Percentiles rank a stretch among this genome's conserved stretches.
Conservation (phyloP, 768 basidiomycete genomes). For the Suillus weaverae region DNA sequence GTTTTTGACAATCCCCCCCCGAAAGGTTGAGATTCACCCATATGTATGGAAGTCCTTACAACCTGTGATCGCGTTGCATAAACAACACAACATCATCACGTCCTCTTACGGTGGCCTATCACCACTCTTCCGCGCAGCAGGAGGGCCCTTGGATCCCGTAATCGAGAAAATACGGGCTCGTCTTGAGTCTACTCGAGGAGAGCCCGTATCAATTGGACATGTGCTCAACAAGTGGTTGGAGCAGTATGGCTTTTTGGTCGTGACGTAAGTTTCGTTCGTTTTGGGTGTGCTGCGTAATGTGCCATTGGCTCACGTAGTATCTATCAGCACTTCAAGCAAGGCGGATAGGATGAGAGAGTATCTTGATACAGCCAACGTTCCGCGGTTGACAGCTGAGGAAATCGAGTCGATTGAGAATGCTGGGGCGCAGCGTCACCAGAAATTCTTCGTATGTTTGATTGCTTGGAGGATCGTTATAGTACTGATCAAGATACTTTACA, state of each 20-base stretch:
- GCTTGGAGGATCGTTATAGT: neutral
- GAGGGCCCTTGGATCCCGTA: constrained; percentile 26
- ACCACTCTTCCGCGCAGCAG: neutral
- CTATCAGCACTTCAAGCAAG: constrained; percentile 23
- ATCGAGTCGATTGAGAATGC: constrained; percentile 18
- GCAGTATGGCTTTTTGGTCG: constrained; percentile 5
- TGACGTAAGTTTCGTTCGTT: constrained; percentile 2
- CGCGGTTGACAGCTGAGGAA: constrained; percentile 26
- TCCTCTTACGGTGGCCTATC: constrained; percentile 33
- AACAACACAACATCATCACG: constrained; percentile 18
- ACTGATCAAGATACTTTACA: neutral
- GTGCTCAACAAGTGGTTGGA: constrained; percentile 23
- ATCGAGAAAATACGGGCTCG: constrained; percentile 25
- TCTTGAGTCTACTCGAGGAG: constrained; percentile 14
- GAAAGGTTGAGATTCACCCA: neutral
- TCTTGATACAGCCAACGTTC: constrained; percentile 20
- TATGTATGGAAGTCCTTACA: constrained; percentile 18
- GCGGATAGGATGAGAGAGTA: constrained; percentile 23
- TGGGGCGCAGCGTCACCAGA: constrained; percentile 18
- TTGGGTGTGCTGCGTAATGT: neutral
- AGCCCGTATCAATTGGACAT: constrained; percentile 19
- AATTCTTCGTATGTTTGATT: constrained; percentile 5
- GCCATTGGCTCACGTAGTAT: neutral
- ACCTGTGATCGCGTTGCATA: neutral
- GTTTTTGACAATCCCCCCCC: neutral